A percentile compares a stretch with the other conserved stretches of the same genome.
Evolutionary conservation across 139 green algal genomes (phyloP).

Genomic region (Gonium pectorale): DNA sequence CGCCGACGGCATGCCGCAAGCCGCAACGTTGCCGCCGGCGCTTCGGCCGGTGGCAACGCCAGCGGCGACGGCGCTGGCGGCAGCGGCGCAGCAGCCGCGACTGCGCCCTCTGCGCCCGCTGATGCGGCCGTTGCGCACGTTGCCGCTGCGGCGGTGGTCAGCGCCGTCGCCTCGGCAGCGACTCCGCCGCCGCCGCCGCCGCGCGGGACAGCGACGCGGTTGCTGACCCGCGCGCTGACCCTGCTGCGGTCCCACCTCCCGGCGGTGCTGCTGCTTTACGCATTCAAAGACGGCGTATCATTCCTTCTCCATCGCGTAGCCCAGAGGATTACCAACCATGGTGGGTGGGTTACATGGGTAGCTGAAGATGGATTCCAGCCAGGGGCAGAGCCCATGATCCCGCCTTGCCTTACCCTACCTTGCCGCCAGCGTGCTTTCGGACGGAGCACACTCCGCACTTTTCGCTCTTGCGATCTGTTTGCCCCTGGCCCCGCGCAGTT

Average conservation of each 20-base stretch:
- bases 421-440: neutral
- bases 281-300: constrained; percentile 46
- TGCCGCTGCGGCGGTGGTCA: neutral
- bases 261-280: constrained; percentile 55
- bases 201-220: neutral
- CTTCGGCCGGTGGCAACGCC: neutral
- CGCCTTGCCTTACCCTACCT: neutral
- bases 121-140: neutral
- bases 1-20: no score
- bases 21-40: no score
- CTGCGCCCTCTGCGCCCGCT: neutral
- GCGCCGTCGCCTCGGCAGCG: neutral
- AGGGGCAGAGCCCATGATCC: neutral
- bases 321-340: constrained; percentile 63
- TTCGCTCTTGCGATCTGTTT: neutral
- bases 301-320: constrained; percentile 64
- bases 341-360: constrained; percentile 21
- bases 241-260: constrained; percentile 53
- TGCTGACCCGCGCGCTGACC: neutral
- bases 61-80: neutral
- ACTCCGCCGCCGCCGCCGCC: neutral
- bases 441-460: neutral
- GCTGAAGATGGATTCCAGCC: neutral
- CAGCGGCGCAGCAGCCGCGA: neutral
- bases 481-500: constrained; percentile 12